Percentiles rank a stretch among this genome's conserved stretches.
Conservation (phyloP, 2,329 filamentous ascomycete species). For the Aureobasidium lini region DNA sequence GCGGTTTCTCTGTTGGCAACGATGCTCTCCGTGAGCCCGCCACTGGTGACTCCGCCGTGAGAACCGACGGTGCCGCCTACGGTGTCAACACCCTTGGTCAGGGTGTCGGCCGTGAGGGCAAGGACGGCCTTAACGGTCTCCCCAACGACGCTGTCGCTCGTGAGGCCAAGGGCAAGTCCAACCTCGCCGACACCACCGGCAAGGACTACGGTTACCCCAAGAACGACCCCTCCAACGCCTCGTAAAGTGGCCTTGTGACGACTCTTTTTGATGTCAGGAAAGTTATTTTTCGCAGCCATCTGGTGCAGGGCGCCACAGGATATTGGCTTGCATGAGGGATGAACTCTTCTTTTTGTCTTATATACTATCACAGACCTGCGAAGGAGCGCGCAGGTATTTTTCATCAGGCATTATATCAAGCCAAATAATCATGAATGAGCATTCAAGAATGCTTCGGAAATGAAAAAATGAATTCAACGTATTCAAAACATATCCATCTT, state of each 20-base stretch:
- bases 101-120: constrained; percentile 54
- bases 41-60: constrained; percentile 48
- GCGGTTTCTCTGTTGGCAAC: constrained; percentile 37
- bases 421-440: not conserved
- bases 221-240: constrained; percentile 29
- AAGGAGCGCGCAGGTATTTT: constrained; percentile 11
- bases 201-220: constrained; percentile 38
- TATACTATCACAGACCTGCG: not conserved
- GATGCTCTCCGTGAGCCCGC: constrained; percentile 38
- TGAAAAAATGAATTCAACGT: constrained; percentile 4
- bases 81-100: constrained; percentile 30
- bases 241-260: constrained; percentile 3
- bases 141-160: constrained; percentile 54
- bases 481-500: not conserved
- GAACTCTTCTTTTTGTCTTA: not conserved
- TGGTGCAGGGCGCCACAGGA: constrained; percentile 1
- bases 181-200: constrained; percentile 34
- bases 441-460: constrained; percentile 4
- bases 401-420: not conserved
- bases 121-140: constrained; percentile 48
- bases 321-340: constrained; percentile 5
- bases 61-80: constrained; percentile 44
- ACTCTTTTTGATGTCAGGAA: not conserved
- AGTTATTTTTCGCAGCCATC: not conserved
- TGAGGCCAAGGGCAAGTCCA: constrained; percentile 36